Evolutionary conservation across 2,329 filamentous ascomycete genomes (phyloP), one percentile per base, ranked within the genome.

Genomic region (Pestalotiopsis sp.): DNA sequence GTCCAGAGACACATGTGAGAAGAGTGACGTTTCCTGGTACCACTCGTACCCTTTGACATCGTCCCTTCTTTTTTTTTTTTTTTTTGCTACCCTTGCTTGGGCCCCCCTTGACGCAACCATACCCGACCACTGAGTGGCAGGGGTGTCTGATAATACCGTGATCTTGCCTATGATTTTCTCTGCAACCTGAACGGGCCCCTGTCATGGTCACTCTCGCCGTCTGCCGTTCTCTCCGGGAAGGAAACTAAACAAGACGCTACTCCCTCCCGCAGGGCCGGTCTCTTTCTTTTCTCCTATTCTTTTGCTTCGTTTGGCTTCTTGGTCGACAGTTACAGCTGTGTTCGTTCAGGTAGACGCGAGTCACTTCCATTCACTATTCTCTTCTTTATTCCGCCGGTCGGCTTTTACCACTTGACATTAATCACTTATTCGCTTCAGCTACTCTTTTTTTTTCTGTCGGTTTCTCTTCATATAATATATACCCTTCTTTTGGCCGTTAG

Each of bases 261-360:
- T 74, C 75, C 72, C 71, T 75, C 74, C 72, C 68, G 71, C 74
- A 52, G 76, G 78, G 78, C 80, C 74, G 77, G 77, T 73, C 75
- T 76, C 75, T 71, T 73, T 75, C 70, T 69, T 66, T 67, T 58
- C 71, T 63, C 70, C 63, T 68, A 68, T 71, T 68, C 67, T 69
- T 71, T 66, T 72, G 71, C 69, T 70, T 68, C 70, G 68, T 70
- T 68, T 70, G 71, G 66, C 71, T 69, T 71, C 66, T 71, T 67
- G 70, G 68, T 72, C 70, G 67, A 72, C 64, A 70, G 68, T 70
- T 66, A 68, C 45, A 69, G 66, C 69, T 70, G 66, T 66, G 66
- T 68, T 66, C 68, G 66, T 68, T 66, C 68, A 72, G 68, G 68
- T 70, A 38, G 36, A 59, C 64, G 57, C 23, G 20, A 14, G 52